Evolutionary conservation across 192 early-diverging fungal genomes (phyloP).

Genomic region (Physocladia obscura): DNA sequence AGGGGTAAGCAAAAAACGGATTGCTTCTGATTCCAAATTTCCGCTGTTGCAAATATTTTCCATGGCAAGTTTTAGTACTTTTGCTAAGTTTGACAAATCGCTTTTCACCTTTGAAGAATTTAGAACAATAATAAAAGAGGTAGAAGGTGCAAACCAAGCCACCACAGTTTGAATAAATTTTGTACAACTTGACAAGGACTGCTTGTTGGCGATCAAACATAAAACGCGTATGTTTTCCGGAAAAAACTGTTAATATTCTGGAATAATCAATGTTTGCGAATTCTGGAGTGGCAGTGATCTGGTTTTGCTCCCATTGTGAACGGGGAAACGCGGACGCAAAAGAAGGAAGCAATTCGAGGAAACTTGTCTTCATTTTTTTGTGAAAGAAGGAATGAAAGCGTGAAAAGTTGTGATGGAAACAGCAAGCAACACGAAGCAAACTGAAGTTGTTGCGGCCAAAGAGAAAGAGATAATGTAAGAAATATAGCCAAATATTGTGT

Average conservation of each 20-base stretch:
- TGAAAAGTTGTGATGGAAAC: no score
- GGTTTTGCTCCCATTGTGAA: no score
- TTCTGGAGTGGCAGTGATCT: no score
- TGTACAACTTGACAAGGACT: conserved; percentile 6
- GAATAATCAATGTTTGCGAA: no score
- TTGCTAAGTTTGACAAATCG: background rate
- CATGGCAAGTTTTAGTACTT: background rate
- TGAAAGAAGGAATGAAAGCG: no score
- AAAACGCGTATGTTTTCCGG: conserved; percentile 20
- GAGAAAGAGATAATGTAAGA: background rate
- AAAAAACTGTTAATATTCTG: conserved; percentile 9
- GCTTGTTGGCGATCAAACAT: conserved; percentile 32
- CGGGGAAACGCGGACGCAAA: background rate
- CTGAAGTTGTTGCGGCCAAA: background rate
- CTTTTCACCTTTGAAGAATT: background rate
- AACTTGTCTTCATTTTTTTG: background rate
- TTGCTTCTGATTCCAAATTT: no score
- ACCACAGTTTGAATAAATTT: conserved; percentile 5
- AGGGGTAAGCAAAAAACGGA: no score
- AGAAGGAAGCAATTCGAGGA: background rate
- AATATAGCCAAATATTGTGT: background rate
- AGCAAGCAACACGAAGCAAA: no score
- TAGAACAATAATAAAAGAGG: background rate
- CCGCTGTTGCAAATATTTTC: conserved; percentile 7
- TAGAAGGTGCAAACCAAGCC: conserved; percentile 7